Percentiles rank a stretch among this genome's conserved stretches.
Evolutionary conservation across 495 filamentous ascomycete genomes (phyloP).

Genomic region (Talaromyces ruber): DNA sequence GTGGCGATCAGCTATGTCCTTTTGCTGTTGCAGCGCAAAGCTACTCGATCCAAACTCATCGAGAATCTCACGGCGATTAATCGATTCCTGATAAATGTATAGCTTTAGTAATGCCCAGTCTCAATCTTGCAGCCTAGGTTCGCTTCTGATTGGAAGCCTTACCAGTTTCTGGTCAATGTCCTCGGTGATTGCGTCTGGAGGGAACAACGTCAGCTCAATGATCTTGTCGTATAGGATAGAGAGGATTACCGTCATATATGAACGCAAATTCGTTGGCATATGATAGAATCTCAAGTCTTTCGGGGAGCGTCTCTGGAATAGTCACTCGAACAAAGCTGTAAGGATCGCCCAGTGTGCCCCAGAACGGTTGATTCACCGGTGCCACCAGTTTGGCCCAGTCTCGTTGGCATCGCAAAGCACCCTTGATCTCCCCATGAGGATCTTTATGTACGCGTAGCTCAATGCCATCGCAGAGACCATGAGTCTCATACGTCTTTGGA

Average conservation of each 20-base stretch:
- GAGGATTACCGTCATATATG: not conserved
- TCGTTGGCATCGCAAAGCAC: not conserved
- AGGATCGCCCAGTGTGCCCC: not conserved
- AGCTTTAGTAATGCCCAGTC: not conserved
- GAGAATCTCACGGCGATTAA: not conserved
- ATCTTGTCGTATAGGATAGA: not conserved
- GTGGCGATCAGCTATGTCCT: not conserved
- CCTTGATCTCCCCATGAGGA: not conserved
- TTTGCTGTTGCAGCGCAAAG: not conserved
- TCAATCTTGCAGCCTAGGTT: not conserved
- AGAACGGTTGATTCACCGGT: not conserved
- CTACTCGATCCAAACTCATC: not conserved
- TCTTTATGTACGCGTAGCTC: not conserved
- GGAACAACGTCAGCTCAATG: not conserved
- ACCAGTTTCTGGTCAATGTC: not conserved
- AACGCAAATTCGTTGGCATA: slow-evolving; percentile 1
- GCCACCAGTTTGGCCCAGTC: not conserved
- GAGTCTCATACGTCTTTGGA: not conserved
- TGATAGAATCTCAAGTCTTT: not conserved
- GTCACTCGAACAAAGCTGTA: slow-evolving; percentile 1
- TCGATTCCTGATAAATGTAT: not conserved
- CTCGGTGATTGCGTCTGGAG: not conserved
- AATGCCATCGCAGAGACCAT: slow-evolving; percentile 2
- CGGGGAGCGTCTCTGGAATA: slow-evolving; percentile 1
- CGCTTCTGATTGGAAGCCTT: not conserved